Percentiles rank a stretch among this genome's conserved stretches.
These are phyloP conservation scores for Zelopaecilomyces penicillatus DNA, from an alignment of 2,329 filamentous ascomycete species.

Conservation along the genomic window DNA sequence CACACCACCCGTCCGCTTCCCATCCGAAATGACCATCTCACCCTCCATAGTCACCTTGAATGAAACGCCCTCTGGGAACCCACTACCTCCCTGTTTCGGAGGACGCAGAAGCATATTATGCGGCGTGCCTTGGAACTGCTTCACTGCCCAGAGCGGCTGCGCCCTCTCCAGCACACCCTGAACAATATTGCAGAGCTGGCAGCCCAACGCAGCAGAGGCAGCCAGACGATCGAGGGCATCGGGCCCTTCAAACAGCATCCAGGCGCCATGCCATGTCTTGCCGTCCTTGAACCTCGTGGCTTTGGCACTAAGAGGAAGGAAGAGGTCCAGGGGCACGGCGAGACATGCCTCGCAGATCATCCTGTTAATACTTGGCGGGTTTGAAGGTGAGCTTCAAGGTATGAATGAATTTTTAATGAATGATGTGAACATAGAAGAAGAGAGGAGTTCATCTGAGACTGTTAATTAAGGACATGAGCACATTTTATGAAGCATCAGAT, in stretches of 20 bases:
- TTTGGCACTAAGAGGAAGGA: neutral
- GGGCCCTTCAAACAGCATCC: neutral
- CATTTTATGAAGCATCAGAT: too few species aligned
- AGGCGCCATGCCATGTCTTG: neutral
- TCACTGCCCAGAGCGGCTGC: neutral
- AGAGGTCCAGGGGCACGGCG: neutral
- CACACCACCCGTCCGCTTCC: neutral
- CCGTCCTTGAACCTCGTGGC: constrained; percentile 1
- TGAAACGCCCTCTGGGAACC: neutral
- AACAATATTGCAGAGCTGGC: neutral
- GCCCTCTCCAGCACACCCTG: neutral
- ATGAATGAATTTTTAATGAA: too few species aligned
- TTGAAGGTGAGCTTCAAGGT: too few species aligned
- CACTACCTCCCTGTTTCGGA: neutral
- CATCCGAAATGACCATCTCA: constrained; percentile 1
- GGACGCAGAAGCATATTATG: constrained; percentile 1
- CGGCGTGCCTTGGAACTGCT: neutral
- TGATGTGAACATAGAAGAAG: too few species aligned
- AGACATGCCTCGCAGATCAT: neutral
- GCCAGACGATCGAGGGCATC: neutral
- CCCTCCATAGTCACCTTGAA: neutral
- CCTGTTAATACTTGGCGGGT: neutral
- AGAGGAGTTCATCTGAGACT: too few species aligned
- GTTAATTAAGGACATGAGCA: too few species aligned
- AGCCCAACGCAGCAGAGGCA: neutral